Percentiles rank a stretch among this genome's conserved stretches.
phyloP scores from a whole-genome alignment of 2,329 filamentous ascomycete species.

The Aspergillus unguis region DNA sequence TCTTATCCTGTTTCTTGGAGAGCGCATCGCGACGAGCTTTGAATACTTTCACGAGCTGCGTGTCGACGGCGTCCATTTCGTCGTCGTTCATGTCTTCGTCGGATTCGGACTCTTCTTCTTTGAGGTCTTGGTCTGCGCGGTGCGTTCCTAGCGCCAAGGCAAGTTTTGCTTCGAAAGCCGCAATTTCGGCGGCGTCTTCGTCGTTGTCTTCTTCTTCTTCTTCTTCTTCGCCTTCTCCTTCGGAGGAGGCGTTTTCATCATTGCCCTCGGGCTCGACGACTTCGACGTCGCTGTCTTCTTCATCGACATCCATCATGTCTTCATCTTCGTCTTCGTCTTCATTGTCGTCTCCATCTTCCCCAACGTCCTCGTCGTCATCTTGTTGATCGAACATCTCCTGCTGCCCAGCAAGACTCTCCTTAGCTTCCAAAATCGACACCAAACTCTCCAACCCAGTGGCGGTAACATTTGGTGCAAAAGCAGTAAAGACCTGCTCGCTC shows the following conservation, averaged over 20 bases:
- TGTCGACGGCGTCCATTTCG: conserved; percentile 87
- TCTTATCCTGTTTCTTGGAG: conserved; percentile 77
- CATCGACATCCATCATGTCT: conserved; percentile 27
- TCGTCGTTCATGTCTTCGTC: conserved; percentile 89
- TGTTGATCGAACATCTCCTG: conserved; percentile 78
- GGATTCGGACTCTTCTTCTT: conserved; percentile 54
- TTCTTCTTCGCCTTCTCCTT: conserved; percentile 38
- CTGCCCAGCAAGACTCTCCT: conserved; percentile 79
- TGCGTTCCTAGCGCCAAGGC: conserved; percentile 74
- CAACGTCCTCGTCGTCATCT: conserved; percentile 55
- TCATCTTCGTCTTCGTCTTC: conserved; percentile 35
- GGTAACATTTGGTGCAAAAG: conserved; percentile 74
- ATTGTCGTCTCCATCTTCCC: conserved; percentile 20
- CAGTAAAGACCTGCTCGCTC: conserved; percentile 81
- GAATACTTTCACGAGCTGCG: conserved; percentile 80
- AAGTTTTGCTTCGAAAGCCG: conserved; percentile 70
- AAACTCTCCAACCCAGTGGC: conserved; percentile 66
- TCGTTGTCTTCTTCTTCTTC: conserved; percentile 29
- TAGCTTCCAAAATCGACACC: conserved; percentile 65
- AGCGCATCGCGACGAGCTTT: conserved; percentile 66
- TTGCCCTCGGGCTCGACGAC: conserved; percentile 39
- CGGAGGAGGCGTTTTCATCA: conserved; percentile 31
- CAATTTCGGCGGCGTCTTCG: conserved; percentile 52
- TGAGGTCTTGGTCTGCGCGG: conserved; percentile 53
- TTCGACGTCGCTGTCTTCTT: conserved; percentile 37